phyloP scores from a whole-genome alignment of 495 filamentous ascomycete species.

The Cercophora newfieldiana region DNA sequence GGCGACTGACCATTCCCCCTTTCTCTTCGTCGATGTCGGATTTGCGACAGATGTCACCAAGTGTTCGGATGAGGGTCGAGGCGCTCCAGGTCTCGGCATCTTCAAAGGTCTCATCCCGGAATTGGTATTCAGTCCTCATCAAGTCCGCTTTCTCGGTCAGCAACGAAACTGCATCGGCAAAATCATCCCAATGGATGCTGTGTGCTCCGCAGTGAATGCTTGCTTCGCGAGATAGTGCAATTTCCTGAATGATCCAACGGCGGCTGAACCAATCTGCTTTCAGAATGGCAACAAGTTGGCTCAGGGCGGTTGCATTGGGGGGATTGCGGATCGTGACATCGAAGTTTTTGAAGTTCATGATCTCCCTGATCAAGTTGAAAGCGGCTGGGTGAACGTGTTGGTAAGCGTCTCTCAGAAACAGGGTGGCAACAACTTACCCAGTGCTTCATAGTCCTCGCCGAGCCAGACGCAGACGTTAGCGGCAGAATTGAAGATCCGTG shows the following conservation, averaged over 20 bases:
- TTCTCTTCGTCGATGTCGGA: neutral
- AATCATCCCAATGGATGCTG: conserved; percentile 33
- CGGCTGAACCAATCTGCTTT: conserved; percentile 32
- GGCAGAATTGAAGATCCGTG: conserved; percentile 28
- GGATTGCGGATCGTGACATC: no score
- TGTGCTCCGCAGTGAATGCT: conserved; percentile 30
- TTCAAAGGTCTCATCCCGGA: conserved; percentile 1
- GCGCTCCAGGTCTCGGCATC: neutral
- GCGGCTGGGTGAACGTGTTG: no score
- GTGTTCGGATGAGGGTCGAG: neutral
- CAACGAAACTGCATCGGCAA: conserved; percentile 28
- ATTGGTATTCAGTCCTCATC: neutral
- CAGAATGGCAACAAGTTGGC: no score
- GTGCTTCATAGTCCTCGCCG: conserved; percentile 13
- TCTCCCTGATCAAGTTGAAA: neutral
- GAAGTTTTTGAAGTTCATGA: no score
- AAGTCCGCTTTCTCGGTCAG: conserved; percentile 18
- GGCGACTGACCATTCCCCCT: neutral
- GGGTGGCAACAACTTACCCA: no score
- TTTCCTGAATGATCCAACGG: conserved; percentile 42
- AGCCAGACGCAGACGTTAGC: conserved; percentile 32
- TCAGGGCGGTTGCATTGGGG: no score
- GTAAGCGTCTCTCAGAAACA: no score
- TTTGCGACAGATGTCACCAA: neutral
- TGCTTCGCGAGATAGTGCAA: conserved; percentile 35